Evolutionary conservation across 768 basidiomycete genomes (phyloP).

Genomic region (Amanita molliuscula): DNA sequence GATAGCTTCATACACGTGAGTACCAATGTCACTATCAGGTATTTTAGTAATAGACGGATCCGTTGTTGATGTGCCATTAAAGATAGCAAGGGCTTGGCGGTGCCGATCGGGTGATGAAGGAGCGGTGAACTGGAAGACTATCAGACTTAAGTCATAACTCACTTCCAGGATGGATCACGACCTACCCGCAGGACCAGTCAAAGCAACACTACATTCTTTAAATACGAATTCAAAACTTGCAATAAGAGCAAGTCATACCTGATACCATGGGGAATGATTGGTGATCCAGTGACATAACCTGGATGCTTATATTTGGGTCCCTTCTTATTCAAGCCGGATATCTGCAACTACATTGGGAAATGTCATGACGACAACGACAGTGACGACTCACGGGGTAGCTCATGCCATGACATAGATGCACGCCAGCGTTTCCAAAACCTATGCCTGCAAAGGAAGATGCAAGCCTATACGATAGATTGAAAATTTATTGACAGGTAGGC

Average conservation of each 20-base stretch:
- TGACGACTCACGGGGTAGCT: constrained; percentile 49
- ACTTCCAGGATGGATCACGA: constrained; percentile 8
- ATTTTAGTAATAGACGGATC: constrained; percentile 66
- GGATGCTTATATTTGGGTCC: constrained; percentile 89
- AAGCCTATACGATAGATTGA: constrained; percentile 34
- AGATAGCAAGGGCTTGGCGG: constrained; percentile 80
- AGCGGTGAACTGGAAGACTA: constrained; percentile 92
- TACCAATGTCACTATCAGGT: constrained; percentile 71
- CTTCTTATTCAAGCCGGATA: constrained; percentile 90
- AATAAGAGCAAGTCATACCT: constrained; percentile 30
- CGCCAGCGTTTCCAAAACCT: constrained; percentile 90
- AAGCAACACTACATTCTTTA: constrained; percentile 47
- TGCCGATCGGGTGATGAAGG: constrained; percentile 90
- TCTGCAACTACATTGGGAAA: constrained; percentile 29
- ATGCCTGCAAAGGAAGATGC: constrained; percentile 94
- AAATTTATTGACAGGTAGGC: constrained; percentile 1
- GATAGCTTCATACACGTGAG: constrained; percentile 74
- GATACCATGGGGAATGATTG: constrained; percentile 91
- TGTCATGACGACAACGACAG: background rate
- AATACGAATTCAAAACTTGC: background rate
- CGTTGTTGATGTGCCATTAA: constrained; percentile 52
- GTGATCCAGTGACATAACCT: constrained; percentile 75
- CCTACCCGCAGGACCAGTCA: constrained; percentile 78
- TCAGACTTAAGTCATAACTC: background rate
- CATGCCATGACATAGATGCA: constrained; percentile 86